These are phyloP conservation scores for Fusarium sp. DNA, from an alignment of 2,329 filamentous ascomycete species.

Conservation along the genomic window DNA sequence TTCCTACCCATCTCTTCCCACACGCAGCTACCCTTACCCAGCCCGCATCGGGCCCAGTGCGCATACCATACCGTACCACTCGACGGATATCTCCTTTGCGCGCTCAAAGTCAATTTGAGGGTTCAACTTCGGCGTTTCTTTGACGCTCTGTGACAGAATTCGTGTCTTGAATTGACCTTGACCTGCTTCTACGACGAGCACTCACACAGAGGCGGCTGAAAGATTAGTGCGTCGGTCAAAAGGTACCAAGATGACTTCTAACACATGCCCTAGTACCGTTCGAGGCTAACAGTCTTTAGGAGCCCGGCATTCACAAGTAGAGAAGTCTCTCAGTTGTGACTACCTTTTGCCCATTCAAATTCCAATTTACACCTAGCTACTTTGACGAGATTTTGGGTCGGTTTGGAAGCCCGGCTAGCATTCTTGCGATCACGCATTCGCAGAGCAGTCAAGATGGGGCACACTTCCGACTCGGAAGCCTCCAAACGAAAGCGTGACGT, in stretches of 20 bases:
- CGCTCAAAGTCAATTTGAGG: slow-evolving; percentile 4
- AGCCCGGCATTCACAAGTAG: not conserved
- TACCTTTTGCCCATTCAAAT: not conserved
- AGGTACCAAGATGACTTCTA: not conserved
- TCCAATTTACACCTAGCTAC: not conserved
- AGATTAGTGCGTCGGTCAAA: not conserved
- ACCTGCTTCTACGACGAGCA: slow-evolving; percentile 1
- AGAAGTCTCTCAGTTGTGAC: not conserved
- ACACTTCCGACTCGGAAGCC: slow-evolving; percentile 54
- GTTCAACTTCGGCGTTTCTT: slow-evolving; percentile 20
- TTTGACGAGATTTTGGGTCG: not conserved
- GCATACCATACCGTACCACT: not conserved
- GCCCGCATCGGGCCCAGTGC: not conserved
- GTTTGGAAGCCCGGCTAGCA: not conserved
- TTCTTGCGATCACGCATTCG: not conserved
- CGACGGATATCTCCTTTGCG: not conserved
- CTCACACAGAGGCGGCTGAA: slow-evolving; percentile 4
- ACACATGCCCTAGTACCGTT: not conserved
- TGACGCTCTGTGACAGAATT: not conserved
- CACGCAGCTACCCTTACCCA: not conserved
- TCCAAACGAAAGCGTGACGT: slow-evolving; percentile 63
- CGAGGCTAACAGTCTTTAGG: not conserved
- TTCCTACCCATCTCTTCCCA: slow-evolving; percentile 6
- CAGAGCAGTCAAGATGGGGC: slow-evolving; percentile 51
- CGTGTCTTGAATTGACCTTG: not conserved